Evolutionary conservation across 768 basidiomycete genomes (phyloP).

Genomic region (Boletus bicolor): DNA sequence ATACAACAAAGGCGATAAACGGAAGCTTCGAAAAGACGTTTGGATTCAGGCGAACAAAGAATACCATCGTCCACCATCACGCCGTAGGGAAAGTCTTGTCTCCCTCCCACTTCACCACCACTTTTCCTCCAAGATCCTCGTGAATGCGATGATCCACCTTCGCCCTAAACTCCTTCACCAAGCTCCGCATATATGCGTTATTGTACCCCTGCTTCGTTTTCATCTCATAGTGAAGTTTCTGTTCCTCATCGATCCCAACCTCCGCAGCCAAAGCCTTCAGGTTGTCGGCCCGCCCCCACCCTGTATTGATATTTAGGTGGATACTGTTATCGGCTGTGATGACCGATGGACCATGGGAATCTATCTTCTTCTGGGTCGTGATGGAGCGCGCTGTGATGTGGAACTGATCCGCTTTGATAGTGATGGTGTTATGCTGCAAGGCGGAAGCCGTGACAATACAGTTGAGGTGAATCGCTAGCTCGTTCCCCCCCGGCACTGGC

Average conservation of each 20-base stretch:
- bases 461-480: slow-evolving; percentile 10
- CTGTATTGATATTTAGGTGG: slow-evolving; percentile 5
- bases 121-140: slow-evolving; percentile 1
- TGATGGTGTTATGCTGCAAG: not conserved
- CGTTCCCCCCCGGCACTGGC: not conserved
- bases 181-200: not conserved
- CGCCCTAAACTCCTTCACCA: not conserved
- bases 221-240: slow-evolving; percentile 3
- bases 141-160: slow-evolving; percentile 2
- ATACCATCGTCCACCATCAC: not conserved
- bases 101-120: slow-evolving; percentile 4
- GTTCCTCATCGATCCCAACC: not conserved
- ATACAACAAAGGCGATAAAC: not conserved
- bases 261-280: slow-evolving; percentile 6
- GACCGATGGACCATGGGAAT: not conserved
- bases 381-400: slow-evolving; percentile 1
- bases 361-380: slow-evolving; percentile 1
- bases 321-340: slow-evolving; percentile 8
- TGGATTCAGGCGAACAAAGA: not conserved
- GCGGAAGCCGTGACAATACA: not conserved
- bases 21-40: not conserved
- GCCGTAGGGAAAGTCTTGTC: slow-evolving; percentile 8
- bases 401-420: not conserved
- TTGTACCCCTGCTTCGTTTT: slow-evolving; percentile 2
- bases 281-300: slow-evolving; percentile 1